Conservation (phyloP, 73 alveolate genomes). For the Tetrahymena thermophila region DNA sequence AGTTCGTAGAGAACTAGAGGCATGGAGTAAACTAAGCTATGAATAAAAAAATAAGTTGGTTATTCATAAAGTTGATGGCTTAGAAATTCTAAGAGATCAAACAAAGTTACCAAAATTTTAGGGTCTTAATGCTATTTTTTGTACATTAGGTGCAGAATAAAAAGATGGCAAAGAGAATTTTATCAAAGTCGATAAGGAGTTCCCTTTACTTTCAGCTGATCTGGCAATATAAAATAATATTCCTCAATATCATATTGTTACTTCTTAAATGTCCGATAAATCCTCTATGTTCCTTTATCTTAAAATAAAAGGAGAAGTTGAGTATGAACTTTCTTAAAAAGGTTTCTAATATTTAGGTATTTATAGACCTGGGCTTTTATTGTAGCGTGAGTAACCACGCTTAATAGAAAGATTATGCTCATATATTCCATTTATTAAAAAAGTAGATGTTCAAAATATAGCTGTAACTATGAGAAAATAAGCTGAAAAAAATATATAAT, state of each 20-base stretch:
- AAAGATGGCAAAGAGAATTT: neutral
- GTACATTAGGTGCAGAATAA: neutral
- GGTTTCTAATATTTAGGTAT: neutral
- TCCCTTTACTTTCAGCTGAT: neutral
- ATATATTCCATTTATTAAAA: neutral
- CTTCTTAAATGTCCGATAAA: neutral
- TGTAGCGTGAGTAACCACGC: neutral
- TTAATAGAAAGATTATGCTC: neutral
- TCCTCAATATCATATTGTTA: neutral
- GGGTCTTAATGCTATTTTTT: neutral
- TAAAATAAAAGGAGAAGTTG: neutral
- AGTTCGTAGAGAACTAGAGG: slow-evolving; percentile 23
- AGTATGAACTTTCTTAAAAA: neutral
- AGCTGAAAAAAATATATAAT: neutral
- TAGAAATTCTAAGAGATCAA: slow-evolving; percentile 34
- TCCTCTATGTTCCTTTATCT: neutral
- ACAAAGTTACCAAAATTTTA: neutral
- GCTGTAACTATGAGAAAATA: neutral
- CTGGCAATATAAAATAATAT: neutral
- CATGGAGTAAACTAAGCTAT: slow-evolving; percentile 32
- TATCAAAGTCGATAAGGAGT: neutral
- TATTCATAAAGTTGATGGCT: slow-evolving; percentile 28
- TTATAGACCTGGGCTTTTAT: neutral
- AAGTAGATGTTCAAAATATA: neutral
- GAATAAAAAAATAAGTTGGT: slow-evolving; percentile 27